phyloP scores from a whole-genome alignment of 202 grass and related monocot species.

The Hordeum pubiflorum region DNA sequence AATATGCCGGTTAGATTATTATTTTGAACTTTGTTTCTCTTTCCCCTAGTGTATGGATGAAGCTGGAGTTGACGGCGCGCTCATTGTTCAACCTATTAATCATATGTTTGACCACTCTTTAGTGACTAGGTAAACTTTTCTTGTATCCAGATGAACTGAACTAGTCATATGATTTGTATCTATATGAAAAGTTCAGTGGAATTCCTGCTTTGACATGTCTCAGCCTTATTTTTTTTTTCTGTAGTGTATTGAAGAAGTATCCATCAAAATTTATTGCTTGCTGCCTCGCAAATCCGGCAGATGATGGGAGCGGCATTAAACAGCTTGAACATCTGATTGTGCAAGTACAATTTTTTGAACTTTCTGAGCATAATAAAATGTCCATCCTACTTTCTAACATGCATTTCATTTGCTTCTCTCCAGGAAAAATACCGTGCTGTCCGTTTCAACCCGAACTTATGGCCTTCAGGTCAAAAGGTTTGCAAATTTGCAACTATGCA shows the following conservation, averaged over 20 bases:
- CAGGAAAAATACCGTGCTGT: constrained; percentile 76
- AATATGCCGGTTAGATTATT: background rate
- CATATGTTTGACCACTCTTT: constrained; percentile 91
- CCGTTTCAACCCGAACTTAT: constrained; percentile 80
- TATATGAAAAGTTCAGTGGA: background rate
- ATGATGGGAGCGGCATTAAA: constrained; percentile 68
- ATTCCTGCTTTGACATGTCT: background rate
- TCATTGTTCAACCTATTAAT: constrained; percentile 82
- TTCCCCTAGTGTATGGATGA: constrained; percentile 62
- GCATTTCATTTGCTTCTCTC: constrained; percentile 12
- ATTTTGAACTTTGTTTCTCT: background rate
- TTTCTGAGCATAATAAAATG: background rate
- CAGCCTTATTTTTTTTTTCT: constrained; percentile 2
- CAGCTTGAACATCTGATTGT: constrained; percentile 74
- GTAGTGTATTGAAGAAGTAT: constrained; percentile 73
- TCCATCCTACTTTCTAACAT: background rate
- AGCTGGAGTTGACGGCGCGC: constrained; percentile 69
- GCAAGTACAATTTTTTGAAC: constrained; percentile 33
- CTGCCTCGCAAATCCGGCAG: constrained; percentile 82
- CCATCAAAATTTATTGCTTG: constrained; percentile 86
- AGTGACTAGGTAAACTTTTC: constrained; percentile 50
- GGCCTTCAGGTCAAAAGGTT: constrained; percentile 90
- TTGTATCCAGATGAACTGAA: background rate
- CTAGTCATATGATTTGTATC: background rate
- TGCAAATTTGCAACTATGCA: background rate